Conservation (phyloP, 768 basidiomycete species). For the Amylocystis lapponica region DNA sequence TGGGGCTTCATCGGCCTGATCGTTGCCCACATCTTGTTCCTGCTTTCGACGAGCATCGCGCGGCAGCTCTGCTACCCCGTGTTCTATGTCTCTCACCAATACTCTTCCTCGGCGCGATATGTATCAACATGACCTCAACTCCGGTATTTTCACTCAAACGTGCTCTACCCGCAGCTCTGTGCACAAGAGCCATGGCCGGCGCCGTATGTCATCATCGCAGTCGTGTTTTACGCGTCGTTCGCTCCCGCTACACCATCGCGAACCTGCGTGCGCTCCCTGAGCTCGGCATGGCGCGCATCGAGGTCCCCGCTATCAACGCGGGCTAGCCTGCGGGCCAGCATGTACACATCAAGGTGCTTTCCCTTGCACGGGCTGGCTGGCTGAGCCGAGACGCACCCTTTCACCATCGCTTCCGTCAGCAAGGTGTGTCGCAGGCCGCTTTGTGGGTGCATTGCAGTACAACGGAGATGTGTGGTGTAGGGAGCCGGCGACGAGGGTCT, state of each 20-base stretch:
- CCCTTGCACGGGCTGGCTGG: constrained; percentile 30
- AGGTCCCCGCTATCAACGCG: constrained; percentile 36
- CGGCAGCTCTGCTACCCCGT: constrained; percentile 27
- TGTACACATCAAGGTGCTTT: constrained; percentile 44
- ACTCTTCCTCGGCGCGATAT: constrained; percentile 6
- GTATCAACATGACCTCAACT: constrained; percentile 18
- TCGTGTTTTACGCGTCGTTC: constrained; percentile 40
- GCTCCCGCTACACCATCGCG: constrained; percentile 41
- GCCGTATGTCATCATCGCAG: constrained; percentile 38
- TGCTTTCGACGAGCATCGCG: constrained; percentile 30
- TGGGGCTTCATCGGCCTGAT: constrained; percentile 20
- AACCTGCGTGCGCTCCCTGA: constrained; percentile 40
- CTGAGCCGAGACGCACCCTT: constrained; percentile 36
- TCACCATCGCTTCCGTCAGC: constrained; percentile 13
- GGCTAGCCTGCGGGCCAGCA: constrained; percentile 62
- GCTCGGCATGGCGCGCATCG: constrained; percentile 41
- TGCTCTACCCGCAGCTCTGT: neutral
- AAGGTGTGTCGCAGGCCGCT: constrained; percentile 5
- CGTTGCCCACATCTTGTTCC: constrained; percentile 23
- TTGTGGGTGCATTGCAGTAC: neutral
- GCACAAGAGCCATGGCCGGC: constrained; percentile 22
- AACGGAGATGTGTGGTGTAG: neutral
- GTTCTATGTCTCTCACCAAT: constrained; percentile 31
- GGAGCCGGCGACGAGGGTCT: constrained; percentile 26
- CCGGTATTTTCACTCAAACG: neutral